phyloP scores from a whole-genome alignment of 768 basidiomycete species.

The Hydnomerulius pinastri region DNA sequence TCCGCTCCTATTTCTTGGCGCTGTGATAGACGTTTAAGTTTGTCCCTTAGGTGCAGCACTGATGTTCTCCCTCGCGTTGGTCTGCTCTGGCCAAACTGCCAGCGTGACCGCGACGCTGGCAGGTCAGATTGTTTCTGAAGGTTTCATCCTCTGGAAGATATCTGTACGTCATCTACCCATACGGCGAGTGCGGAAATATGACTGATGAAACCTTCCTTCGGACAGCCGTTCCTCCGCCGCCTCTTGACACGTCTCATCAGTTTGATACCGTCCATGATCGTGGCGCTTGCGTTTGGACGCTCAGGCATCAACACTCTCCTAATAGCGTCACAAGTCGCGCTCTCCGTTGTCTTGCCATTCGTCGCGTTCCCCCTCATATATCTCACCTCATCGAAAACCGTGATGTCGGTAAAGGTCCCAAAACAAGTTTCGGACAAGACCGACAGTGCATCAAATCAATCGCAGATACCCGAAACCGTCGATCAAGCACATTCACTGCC shows the following conservation, averaged over 20 bases:
- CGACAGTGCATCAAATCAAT: not conserved
- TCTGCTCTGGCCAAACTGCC: conserved; percentile 51
- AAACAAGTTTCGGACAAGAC: not conserved
- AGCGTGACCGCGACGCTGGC: conserved; percentile 50
- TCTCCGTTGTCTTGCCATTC: conserved; percentile 48
- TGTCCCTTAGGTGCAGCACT: conserved; percentile 29
- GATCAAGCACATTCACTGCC: conserved; percentile 15
- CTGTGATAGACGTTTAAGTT: not conserved
- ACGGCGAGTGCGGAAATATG: not conserved
- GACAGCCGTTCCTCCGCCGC: conserved; percentile 38
- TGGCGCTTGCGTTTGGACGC: conserved; percentile 46
- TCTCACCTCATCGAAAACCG: conserved; percentile 37
- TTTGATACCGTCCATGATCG: conserved; percentile 44
- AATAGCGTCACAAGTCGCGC: conserved; percentile 49
- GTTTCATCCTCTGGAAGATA: conserved; percentile 50
- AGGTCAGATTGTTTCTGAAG: conserved; percentile 51
- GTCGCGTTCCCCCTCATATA: conserved; percentile 45
- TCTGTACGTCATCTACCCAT: conserved; percentile 24
- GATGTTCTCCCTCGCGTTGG: conserved; percentile 49
- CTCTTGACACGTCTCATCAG: conserved; percentile 46
- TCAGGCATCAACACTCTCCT: conserved; percentile 46
- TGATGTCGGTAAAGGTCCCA: conserved; percentile 24
- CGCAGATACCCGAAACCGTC: not conserved
- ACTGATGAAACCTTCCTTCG: not conserved
- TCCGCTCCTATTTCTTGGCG: not conserved